Evolutionary conservation across 2,329 filamentous ascomycete genomes (phyloP), one percentile per base, ranked within the genome.

Genomic region (Teratosphaeria pseudoeucalypti): DNA sequence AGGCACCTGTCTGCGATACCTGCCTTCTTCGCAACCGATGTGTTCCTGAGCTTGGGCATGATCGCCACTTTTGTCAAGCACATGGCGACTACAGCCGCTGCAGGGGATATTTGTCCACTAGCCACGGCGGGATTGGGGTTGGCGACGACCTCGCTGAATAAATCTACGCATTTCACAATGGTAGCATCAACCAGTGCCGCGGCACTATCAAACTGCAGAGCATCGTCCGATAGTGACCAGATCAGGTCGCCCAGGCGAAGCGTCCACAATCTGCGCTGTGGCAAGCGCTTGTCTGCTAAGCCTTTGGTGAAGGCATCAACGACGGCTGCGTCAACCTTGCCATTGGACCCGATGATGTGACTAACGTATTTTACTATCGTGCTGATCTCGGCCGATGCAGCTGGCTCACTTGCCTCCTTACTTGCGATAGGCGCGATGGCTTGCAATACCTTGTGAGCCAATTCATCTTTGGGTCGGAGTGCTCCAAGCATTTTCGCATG

Each of bases 401-500:
- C 92, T 39, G 81, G 77, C 73, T 99, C 94, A 67, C 95, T 97
- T 7, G 91, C 86, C 75, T 99, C 94, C 70, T 96, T 96, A 6
- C 82, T 76, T 19, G 88, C 85, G 14, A 90, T 78, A 19, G 84
- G 75, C 6, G 87, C 83, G 60, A 97, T 79, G 6, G 83, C 84
- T 56, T 80, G 76, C 1, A 85, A 81, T 34, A 92, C 80, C 65
- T 88, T 88, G 60, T 81, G 79, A 0, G 89, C 87, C 47, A 88
- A 79, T 2, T 80, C 74, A 11, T 78, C 73, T 2, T 85, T 87
- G 52, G 83, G 77, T 1, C 84, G 80, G 34, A 92, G 74, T 6
- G 80, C 78, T 56, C 82, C 78, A 2, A 99, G 79, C 79, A 95
- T 89, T 69, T 94, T 88, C 4, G 90, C 86, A 74, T 96, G 86